Conservation (phyloP, 306 rosid species). For the Castanea crenata region DNA sequence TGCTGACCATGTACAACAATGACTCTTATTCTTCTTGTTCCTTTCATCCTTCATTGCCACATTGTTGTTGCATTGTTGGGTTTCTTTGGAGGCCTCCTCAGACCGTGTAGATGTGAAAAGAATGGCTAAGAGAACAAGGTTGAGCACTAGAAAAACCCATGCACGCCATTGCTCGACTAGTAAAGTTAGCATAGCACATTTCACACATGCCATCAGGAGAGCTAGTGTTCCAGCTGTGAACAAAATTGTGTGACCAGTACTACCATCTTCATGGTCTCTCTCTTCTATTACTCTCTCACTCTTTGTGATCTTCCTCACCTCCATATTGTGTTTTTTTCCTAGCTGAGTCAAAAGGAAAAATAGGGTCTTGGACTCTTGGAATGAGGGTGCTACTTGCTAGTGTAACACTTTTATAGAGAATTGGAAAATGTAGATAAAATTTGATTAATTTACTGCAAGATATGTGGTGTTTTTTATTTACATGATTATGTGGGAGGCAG, state of each 20-base stretch:
- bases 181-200: constrained; percentile 38
- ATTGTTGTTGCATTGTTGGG: constrained; percentile 14
- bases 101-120: constrained; percentile 63
- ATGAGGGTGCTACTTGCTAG: too few species aligned
- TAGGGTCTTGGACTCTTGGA: not conserved
- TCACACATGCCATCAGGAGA: constrained; percentile 66
- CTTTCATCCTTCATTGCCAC: constrained; percentile 24
- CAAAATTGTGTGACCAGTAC: constrained; percentile 37
- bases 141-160: constrained; percentile 77
- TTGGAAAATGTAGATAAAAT: not conserved
- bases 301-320: constrained; percentile 37
- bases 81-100: not conserved
- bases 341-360: not conserved
- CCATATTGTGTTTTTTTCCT: constrained; percentile 37
- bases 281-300: constrained; percentile 45
- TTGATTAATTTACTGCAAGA: not conserved
- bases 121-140: constrained; percentile 74
- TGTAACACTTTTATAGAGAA: not conserved
- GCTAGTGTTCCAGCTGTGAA: constrained; percentile 61
- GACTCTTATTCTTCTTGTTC: constrained; percentile 18
- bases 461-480: too few species aligned
- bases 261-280: constrained; percentile 50
- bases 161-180: constrained; percentile 80
- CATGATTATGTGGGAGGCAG: too few species aligned
- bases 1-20: constrained; percentile 10